Evolutionary conservation across 2,329 filamentous ascomycete species (phyloP), one percentile per base, ranked within the genome.

Genomic region (Aspergillus vadensis): DNA sequence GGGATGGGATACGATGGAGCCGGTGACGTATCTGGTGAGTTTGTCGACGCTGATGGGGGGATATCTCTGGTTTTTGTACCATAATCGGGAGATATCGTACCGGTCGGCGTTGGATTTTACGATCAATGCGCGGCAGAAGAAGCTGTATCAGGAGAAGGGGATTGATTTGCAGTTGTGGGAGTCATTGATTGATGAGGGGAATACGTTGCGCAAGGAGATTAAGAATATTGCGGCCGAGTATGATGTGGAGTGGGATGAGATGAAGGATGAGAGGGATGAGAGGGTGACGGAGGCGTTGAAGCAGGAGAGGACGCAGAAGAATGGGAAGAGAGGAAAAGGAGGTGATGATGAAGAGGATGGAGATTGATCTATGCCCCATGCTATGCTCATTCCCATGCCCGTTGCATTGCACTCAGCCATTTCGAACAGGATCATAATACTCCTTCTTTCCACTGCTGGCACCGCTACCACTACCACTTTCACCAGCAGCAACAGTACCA

Each of bases 61-160:
- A 66, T 97, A 97, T 71, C 81, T 96, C 57, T 97, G 92, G 91
- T 97, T 97, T 74, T 80, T 97, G 12, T 96, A 93, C 77, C 91
- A 97, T 79, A 96, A 93, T 77, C 86, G 91, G 19, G 92, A 97
- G 76, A 88, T 96, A 10, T 91, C 87, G 65, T 97, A 97, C 80
- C 88, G 90, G 67, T 89, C 89, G 2, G 92, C 93, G 27, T 87
- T 97, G 79, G 93, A 96, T 73, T 84, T 96, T 57, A 97, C 93
- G 6, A 90, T 97, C 39, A 91, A 86, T 39, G 84, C 87, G 38
- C 85, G 92, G 5, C 92, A 96, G 76, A 84, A 85, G 57, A 86
- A 88, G 55, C 80, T 97, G 10, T 97, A 97, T 73, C 83, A 90
- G 66, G 80, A 83, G 47, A 86, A 87, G 10, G 91, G 91, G 0